Evolutionary conservation across 306 rosid genomes (phyloP).

Genomic region (Chamaecrista fasciculata): DNA sequence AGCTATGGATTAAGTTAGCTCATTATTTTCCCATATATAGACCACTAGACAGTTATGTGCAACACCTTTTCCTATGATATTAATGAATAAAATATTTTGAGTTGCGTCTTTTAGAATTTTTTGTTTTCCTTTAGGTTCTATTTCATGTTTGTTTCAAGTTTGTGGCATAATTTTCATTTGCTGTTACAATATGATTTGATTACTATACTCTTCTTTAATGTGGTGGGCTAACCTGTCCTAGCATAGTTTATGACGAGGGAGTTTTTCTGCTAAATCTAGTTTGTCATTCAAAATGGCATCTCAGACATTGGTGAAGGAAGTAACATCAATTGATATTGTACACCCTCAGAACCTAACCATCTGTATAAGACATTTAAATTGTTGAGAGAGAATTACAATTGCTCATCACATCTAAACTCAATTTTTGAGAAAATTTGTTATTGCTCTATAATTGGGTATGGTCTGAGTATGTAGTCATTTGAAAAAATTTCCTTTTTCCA

Average conservation of each 20-base stretch:
- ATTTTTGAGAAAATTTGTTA: neutral
- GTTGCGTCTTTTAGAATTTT: too few species aligned
- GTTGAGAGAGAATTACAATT: neutral
- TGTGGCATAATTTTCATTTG: neutral
- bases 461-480: neutral
- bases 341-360: neutral
- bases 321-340: neutral
- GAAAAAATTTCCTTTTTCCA: constrained; percentile 6
- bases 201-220: neutral
- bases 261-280: neutral
- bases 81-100: too few species aligned
- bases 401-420: neutral
- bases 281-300: neutral
- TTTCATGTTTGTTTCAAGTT: neutral
- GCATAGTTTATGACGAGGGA: neutral
- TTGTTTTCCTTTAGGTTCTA: too few species aligned
- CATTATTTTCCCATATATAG: too few species aligned
- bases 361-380: neutral
- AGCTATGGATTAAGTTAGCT: too few species aligned
- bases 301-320: constrained; percentile 2
- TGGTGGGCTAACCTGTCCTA: neutral
- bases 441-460: neutral
- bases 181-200: too few species aligned
- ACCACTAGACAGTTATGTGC: too few species aligned
- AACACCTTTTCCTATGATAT: too few species aligned